These are phyloP conservation scores for Fusarium sublunatum DNA, from an alignment of 2,329 filamentous ascomycete genomes.

Conservation along the genomic window DNA sequence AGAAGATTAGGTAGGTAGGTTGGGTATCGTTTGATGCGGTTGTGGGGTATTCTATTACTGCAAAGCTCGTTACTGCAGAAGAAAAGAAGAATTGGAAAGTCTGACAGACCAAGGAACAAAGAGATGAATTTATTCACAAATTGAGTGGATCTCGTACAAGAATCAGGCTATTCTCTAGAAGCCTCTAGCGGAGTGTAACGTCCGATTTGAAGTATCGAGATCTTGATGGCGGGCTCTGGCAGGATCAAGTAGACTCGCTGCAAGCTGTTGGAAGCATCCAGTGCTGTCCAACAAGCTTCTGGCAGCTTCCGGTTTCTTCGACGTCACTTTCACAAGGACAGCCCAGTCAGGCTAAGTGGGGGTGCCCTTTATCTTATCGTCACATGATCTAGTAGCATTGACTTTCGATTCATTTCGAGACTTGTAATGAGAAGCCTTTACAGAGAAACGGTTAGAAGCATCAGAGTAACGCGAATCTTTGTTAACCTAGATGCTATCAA, in stretches of 20 bases:
- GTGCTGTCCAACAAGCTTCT: conserved; percentile 45
- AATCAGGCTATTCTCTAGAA: conserved; percentile 30
- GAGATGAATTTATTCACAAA: conserved; percentile 44
- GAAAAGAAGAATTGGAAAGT: conserved; percentile 22
- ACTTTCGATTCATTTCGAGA: not conserved
- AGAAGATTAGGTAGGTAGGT: conserved; percentile 38
- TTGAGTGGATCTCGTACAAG: conserved; percentile 39
- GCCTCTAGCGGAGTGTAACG: conserved; percentile 25
- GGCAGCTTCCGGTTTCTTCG: conserved; percentile 48
- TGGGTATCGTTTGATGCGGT: conserved; percentile 37
- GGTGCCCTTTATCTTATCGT: conserved; percentile 43
- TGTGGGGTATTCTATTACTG: conserved; percentile 25
- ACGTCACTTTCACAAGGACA: conserved; percentile 49
- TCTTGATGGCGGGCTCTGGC: conserved; percentile 41
- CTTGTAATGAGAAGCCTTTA: too few relatives aligned
- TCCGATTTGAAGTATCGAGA: conserved; percentile 40
- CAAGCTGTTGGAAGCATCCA: conserved; percentile 45
- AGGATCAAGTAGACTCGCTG: conserved; percentile 43
- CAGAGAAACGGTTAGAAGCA: not conserved
- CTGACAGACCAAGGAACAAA: conserved; percentile 7
- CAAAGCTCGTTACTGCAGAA: conserved; percentile 9
- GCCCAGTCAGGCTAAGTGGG: conserved; percentile 26
- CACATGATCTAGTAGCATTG: not conserved
- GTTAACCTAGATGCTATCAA: too few relatives aligned
- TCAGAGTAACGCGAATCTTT: too few relatives aligned